Base-by-base conservation (phyloP, 768 basidiomycete species). In the Rhodotorula graminis region DNA sequence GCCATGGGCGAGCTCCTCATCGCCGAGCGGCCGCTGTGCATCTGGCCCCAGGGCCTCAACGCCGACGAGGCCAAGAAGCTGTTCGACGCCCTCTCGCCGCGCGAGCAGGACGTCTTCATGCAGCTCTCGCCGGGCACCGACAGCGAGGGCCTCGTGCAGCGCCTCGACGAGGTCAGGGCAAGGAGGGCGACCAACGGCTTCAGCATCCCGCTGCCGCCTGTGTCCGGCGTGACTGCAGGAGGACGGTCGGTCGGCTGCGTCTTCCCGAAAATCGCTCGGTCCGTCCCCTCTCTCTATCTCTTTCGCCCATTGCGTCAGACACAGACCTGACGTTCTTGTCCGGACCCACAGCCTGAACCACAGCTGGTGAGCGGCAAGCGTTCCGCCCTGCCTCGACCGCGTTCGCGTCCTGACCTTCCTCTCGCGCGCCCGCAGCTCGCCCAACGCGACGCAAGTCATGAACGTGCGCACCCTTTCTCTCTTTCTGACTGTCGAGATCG, bases 361-460 rank as follows among this genome's bases (percentile, higher is more conserved):
- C 47, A 61, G 61, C 42, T 74, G 68, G 73, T 74, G 56, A 37
- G 56, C 29, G 29, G 29, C 14, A 14, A 12, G 44, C 5, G 12
- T 18, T 18, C 29, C 55, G 12, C 29, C 57, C 33, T 33, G n/a
- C 31, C 0, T 2, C 23, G 3, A 25, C 15, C 23, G 3, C 50
- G 9, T 2, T 1, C 2, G 12, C 16, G 8, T 3, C n/a, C 56
- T 55, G 33, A 62, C 61, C 31, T 27, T 3, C n/a, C 29, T 19
- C 40, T n/a, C 29, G 12, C 40, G n/a, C 33, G 23, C 37, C 8
- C 7, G 2, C 59, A 74, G 73, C 50, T n/a, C 56, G 23, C 70
- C 73, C 14, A 74, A 74, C 37, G 66, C 66, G 7, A 60, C 73
- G 11, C 73, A 74, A 29, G 69, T 64, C 19, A 71, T 74, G 66